Evolutionary conservation across 306 rosid genomes (phyloP), one percentile per base, ranked within the genome.

Genomic region (Begonia masoniana): DNA sequence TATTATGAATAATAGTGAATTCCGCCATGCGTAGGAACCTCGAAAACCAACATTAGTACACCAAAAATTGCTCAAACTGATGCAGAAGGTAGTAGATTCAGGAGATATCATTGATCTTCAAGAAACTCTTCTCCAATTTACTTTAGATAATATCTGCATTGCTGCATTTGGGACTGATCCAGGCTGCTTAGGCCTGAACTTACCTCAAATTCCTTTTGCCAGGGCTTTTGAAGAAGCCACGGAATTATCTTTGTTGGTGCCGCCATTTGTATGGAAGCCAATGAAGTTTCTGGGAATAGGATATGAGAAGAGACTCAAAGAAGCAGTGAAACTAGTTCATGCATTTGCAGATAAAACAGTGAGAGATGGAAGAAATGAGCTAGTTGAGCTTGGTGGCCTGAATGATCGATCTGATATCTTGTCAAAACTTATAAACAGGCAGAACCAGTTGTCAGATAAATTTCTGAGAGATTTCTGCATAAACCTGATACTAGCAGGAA

Each of bases 401-500:
- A 49, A 49, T 8, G 23, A 45, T 43, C 57, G 50, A 11, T 62
- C 52, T 53, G 76, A 78, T 54, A 65, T 78, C 14, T 50, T 76
- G 23, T 77, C 80, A 13, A 67, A 64, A 52, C 71, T 74, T 2
- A 31, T 76, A 55, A 56, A 45, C 15, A 45, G 49, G 13, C 49
- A 55, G 7, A 48, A 4, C 8, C 21, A 42, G 12, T 73, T 57
- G 23, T 47, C 68, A 4, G 56, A 73, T 54, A 52, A 56, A 69
- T 52, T 64, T 54, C 36, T 71, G 4, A 62, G 55, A 13, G 84
- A 74, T 56, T 70, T 78, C 47, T 67, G 69, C 55, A 55, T 74
- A 47, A 78, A 64, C 59, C 61, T 74, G 48, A 67, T 74, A 12
- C 55, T 78, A 52, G 75, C 80, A n/a, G 80, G 84, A 5, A 58